Evolutionary conservation across 176 grass and related monocot species (phyloP), one percentile per base, ranked within the genome.

Genomic region (Aegilops longissima): DNA sequence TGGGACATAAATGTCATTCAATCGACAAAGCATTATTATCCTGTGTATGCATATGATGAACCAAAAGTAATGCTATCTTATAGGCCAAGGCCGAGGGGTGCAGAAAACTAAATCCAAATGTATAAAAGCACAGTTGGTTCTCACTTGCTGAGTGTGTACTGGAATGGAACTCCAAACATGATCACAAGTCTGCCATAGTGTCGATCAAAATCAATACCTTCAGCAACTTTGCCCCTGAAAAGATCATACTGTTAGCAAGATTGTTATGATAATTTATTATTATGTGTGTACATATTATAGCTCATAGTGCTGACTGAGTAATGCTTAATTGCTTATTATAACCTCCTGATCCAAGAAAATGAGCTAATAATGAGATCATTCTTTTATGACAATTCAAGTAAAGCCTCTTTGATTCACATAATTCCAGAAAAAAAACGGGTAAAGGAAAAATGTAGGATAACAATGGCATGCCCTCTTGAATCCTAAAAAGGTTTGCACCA

Each of bases 171-270:
- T 76, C 97, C 97, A 85, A 96, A 98, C 97, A 98, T 96, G 39
- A 96, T 98, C 67, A 98, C 97, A 74, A 98, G 94, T 91, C 97
- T 91, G 63, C 97, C 97, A 88, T 98, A 96, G 83, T 98, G 96
- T 82, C 92, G 84, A 87, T 96, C 96, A 95, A 98, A 98, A 91
- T 98, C 96, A 83, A 98, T 98, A 79, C 96, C 96, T 91, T 98
- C 96, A 70, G 96, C 96, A 66, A 98, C 93, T 85, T 98, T 98
- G 36, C 96, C 96, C 92, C 96, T 98, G 90, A 63, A 88, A 71
- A 82, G 12, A 83, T 36, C 12, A 68, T 40, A 65, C 8, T 35
- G 8, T 87, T 40, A 77, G 77, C 39, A 70, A 84, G 33, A 16
- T 29, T 5, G 10, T 73, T 27, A 47, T 12, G 25, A 8, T 33